These are phyloP conservation scores for Candida verbasci DNA, from an alignment of 805 yeast genomes.

Conservation along the genomic window DNA sequence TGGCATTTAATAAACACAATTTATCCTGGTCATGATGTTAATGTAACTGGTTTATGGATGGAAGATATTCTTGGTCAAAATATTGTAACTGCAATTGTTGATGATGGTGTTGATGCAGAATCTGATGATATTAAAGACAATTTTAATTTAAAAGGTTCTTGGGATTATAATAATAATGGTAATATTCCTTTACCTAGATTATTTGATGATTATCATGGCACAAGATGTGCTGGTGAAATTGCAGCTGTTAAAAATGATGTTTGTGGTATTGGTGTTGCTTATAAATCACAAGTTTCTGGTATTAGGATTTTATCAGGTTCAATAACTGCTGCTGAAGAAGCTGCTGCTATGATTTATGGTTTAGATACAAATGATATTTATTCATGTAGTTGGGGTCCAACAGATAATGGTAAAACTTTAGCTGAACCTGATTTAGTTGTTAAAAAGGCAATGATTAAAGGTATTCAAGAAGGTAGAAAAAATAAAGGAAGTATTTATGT, in stretches of 20 bases:
- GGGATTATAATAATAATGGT: constrained; percentile 83
- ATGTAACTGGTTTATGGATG: constrained; percentile 81
- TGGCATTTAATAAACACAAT: constrained; percentile 87
- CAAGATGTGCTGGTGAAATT: constrained; percentile 96
- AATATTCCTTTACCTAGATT: constrained; percentile 77
- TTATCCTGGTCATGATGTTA: constrained; percentile 79
- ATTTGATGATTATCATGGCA: constrained; percentile 86
- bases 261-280: constrained; percentile 98
- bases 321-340: constrained; percentile 84
- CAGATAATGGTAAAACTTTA: constrained; percentile 85
- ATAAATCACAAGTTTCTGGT: constrained; percentile 80
- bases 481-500: constrained; percentile 86
- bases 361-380: constrained; percentile 86
- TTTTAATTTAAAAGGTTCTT: constrained; percentile 76
- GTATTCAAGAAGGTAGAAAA: constrained; percentile 74
- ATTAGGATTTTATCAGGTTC: constrained; percentile 81
- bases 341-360: constrained; percentile 77
- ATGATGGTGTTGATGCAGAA: constrained; percentile 89
- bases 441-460: constrained; percentile 77
- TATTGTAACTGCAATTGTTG: constrained; percentile 82
- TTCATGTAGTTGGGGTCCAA: constrained; percentile 98
- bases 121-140: constrained; percentile 67
- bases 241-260: constrained; percentile 83
- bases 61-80: constrained; percentile 78
- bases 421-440: constrained; percentile 81